A percentile compares a stretch with the other conserved stretches of the same genome.
Evolutionary conservation across 2,329 filamentous ascomycete genomes (phyloP).

Genomic region (Harringtonia lauricola): DNA sequence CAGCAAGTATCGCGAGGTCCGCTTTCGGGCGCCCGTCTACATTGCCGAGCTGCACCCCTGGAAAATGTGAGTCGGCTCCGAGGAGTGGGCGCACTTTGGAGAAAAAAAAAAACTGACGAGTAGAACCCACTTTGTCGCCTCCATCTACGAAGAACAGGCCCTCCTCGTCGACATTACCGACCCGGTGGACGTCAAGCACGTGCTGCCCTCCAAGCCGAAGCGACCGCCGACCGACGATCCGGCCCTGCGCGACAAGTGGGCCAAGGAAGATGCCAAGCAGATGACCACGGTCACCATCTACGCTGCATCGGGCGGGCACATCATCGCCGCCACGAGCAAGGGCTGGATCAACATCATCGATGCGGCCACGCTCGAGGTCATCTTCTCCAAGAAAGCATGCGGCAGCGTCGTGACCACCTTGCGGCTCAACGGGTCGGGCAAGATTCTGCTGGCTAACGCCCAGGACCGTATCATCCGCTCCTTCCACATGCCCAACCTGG

Average conservation of each 20-base stretch:
- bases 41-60: conserved; percentile 90
- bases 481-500: conserved; percentile 73
- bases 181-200: conserved; percentile 59
- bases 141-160: conserved; percentile 87
- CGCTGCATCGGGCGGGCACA: conserved; percentile 73
- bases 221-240: conserved; percentile 63
- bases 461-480: conserved; percentile 93
- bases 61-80: conserved; percentile 54
- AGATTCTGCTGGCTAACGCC: conserved; percentile 82
- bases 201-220: conserved; percentile 72
- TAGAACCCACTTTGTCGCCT: conserved; percentile 77
- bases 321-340: conserved; percentile 87
- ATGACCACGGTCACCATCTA: conserved; percentile 90
- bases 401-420: conserved; percentile 81
- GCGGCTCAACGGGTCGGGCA: conserved; percentile 72
- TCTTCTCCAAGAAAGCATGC: conserved; percentile 83
- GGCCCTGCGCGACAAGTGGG: conserved; percentile 67
- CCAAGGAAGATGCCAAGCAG: conserved; percentile 86
- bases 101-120: not conserved
- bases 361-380: conserved; percentile 65
- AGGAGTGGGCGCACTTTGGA: not conserved
- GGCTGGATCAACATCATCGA: conserved; percentile 95
- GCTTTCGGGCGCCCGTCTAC: conserved; percentile 88
- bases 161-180: conserved; percentile 73
- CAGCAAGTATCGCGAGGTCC: conserved; percentile 68